Evolutionary conservation across 495 filamentous ascomycete genomes (phyloP).

Genomic region (Opeltia flavorubescens): DNA sequence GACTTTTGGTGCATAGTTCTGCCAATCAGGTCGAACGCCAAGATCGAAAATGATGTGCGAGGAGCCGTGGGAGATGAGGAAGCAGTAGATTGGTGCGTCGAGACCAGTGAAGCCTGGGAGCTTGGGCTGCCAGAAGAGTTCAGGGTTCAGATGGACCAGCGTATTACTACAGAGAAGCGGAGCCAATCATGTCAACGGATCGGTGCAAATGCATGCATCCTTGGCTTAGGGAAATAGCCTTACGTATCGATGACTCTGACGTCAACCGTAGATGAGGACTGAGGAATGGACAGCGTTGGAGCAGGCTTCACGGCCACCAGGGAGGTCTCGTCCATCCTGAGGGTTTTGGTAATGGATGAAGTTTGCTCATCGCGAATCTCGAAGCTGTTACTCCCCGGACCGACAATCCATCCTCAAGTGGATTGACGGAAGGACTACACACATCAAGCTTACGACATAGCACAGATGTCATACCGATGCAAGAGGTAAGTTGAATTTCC

Average conservation of each 20-base stretch:
- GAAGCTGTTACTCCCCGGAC: too few relatives aligned
- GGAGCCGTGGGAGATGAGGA: neutral
- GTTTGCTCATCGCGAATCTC: too few relatives aligned
- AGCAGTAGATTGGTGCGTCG: slow-evolving; percentile 4
- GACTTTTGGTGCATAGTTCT: slow-evolving; percentile 25
- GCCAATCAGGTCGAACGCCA: slow-evolving; percentile 39
- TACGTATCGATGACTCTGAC: slow-evolving; percentile 1
- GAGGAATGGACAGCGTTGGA: too few relatives aligned
- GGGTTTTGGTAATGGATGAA: too few relatives aligned
- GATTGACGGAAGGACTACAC: too few relatives aligned
- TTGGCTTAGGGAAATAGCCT: neutral
- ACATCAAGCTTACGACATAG: too few relatives aligned
- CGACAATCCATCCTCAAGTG: too few relatives aligned
- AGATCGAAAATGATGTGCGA: slow-evolving; percentile 58
- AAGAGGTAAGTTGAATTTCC: too few relatives aligned
- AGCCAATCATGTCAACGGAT: neutral
- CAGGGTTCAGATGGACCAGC: neutral
- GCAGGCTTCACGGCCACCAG: too few relatives aligned
- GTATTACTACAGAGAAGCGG: neutral
- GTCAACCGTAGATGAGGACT: neutral
- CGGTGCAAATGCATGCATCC: too few relatives aligned
- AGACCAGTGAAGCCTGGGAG: slow-evolving; percentile 2
- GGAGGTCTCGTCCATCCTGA: too few relatives aligned
- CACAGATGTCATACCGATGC: too few relatives aligned
- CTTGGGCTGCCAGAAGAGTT: slow-evolving; percentile 4